phyloP scores from a whole-genome alignment of 1,139 yeast genomes.

The Eremothecium gossypii region DNA sequence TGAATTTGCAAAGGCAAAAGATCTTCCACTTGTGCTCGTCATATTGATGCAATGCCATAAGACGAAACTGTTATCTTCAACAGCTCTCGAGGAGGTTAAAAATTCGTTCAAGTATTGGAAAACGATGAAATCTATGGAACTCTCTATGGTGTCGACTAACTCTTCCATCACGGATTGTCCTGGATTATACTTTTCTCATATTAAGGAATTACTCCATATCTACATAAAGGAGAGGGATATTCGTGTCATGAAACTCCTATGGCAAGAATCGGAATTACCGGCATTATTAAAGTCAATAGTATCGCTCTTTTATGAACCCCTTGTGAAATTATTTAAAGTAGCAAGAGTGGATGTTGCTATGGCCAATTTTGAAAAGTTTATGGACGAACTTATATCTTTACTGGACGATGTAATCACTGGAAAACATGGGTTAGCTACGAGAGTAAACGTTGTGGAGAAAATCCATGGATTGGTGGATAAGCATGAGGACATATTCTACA shows the following conservation, averaged over 20 bases:
- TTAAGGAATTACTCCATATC: conserved; percentile 56
- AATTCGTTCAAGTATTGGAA: conserved; percentile 34
- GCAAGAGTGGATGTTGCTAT: conserved; percentile 73
- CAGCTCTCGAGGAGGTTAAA: conserved; percentile 21
- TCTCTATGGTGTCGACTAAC: conserved; percentile 2
- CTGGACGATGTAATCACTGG: conserved; percentile 37
- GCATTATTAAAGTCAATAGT: conserved; percentile 61
- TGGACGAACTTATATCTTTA: conserved; percentile 57
- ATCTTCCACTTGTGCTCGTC: conserved; percentile 31
- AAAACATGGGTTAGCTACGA: conserved; percentile 32
- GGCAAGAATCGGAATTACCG: conserved; percentile 79
- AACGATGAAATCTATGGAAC: conserved; percentile 14
- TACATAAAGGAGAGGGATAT: conserved; percentile 67
- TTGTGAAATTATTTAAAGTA: conserved; percentile 63
- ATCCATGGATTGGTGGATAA: conserved; percentile 56
- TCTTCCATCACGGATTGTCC: conserved; percentile 7
- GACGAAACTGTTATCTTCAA: conserved; percentile 13
- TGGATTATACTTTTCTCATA: conserved; percentile 34
- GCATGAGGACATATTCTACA: conserved; percentile 63
- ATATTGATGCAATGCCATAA: conserved; percentile 24
- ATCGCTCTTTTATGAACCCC: conserved; percentile 74
- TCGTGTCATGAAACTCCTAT: conserved; percentile 59
- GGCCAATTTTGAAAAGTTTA: conserved; percentile 60
- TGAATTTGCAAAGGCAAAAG: conserved; percentile 31
- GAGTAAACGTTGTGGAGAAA: conserved; percentile 49